Evolutionary conservation across 345 rosid genomes (phyloP).

Genomic region (Brassica cretica): DNA sequence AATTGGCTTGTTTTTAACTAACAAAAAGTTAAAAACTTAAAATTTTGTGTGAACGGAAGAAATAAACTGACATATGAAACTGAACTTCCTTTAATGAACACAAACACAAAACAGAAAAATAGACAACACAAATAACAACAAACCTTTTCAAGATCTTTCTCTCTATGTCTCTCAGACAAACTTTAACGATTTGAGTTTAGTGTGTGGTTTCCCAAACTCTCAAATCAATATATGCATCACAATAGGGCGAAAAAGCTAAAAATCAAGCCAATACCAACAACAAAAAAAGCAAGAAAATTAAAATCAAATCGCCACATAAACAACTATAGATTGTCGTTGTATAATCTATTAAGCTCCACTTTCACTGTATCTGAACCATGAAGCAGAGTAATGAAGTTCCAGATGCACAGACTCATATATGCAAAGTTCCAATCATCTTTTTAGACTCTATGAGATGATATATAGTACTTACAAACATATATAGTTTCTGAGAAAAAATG

Average conservation of each 20-base stretch:
- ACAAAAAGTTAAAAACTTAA: not conserved
- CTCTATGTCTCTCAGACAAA: slow-evolving; percentile 79
- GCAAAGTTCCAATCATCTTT: not conserved
- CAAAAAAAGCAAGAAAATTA: not conserved
- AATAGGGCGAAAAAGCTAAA: not conserved
- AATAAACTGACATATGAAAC: not conserved
- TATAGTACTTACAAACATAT: too few species aligned
- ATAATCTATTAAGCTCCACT: slow-evolving; percentile 93
- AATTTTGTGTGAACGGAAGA: not conserved
- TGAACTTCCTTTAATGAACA: not conserved
- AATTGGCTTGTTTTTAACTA: not conserved
- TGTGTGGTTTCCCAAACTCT: slow-evolving; percentile 86
- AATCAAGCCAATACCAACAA: not conserved
- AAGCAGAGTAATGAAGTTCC: slow-evolving; percentile 57
- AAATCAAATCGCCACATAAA: slow-evolving; percentile 30
- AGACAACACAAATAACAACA: not conserved
- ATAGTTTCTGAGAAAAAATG: too few species aligned
- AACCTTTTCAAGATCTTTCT: slow-evolving; percentile 95
- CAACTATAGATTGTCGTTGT: slow-evolving; percentile 78
- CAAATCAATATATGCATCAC: slow-evolving; percentile 78
- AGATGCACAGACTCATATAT: not conserved
- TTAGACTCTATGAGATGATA: not conserved
- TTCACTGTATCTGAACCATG: slow-evolving; percentile 99
- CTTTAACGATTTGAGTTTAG: slow-evolving; percentile 87
- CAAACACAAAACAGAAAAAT: not conserved